Percentiles rank a stretch among this genome's conserved stretches.
Conservation (phyloP, 2,329 filamentous ascomycete genomes). For the Fonsecaea monophora region DNA sequence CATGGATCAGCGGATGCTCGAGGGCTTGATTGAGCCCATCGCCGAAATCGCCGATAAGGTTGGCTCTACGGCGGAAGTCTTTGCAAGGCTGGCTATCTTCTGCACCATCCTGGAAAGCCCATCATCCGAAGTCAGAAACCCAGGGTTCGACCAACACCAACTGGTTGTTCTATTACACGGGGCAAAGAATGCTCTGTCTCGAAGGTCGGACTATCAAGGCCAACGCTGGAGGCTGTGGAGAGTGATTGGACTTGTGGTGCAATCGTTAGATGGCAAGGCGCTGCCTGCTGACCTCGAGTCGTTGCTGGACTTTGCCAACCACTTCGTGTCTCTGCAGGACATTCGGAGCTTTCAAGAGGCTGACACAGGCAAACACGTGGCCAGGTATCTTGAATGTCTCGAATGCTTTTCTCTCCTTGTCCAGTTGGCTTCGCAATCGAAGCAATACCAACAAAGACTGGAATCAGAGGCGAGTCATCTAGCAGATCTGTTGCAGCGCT, state of each 20-base stretch:
- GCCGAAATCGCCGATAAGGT: slow-evolving; percentile 23
- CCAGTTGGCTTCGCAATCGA: slow-evolving; percentile 14
- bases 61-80: slow-evolving; percentile 30
- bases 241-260: slow-evolving; percentile 23
- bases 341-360: neutral
- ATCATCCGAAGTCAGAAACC: neutral
- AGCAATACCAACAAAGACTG: slow-evolving; percentile 9
- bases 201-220: slow-evolving; percentile 35
- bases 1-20: slow-evolving; percentile 27
- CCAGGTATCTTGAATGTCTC: slow-evolving; percentile 28
- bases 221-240: slow-evolving; percentile 39
- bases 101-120: slow-evolving; percentile 24
- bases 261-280: neutral
- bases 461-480: slow-evolving; percentile 22
- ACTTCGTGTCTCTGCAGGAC: slow-evolving; percentile 26
- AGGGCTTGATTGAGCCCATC: slow-evolving; percentile 27
- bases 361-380: neutral
- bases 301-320: slow-evolving; percentile 6
- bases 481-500: slow-evolving; percentile 10
- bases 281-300: slow-evolving; percentile 3
- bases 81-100: slow-evolving; percentile 33
- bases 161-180: slow-evolving; percentile 12
- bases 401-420: slow-evolving; percentile 29
- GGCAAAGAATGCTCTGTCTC: slow-evolving; percentile 24
- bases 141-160: slow-evolving; percentile 10